Base-by-base conservation (phyloP, 139 green algal genomes). In the Diplosphaera chodatii region DNA sequence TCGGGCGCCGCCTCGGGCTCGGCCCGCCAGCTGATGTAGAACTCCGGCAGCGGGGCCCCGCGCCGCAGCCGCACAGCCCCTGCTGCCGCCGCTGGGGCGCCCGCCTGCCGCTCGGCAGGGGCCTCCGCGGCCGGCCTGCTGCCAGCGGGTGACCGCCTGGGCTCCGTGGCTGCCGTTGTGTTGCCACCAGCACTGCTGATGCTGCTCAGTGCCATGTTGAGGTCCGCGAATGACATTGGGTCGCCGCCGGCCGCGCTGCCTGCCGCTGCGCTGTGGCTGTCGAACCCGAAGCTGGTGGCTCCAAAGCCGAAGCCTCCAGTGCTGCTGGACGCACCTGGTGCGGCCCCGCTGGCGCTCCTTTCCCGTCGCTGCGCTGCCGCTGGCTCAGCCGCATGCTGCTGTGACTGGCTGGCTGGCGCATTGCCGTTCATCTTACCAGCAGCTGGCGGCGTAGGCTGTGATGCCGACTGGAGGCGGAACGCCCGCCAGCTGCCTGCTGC, bases 211-310 rank as follows among this genome's bases (percentile, higher is more conserved):
- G 77, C 82, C 0, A 75, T 73, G 25, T 83, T 76, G 0, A 91
- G 74, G 25, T 84, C 83, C 23, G 29, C 63, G 68, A 91, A 91
- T 27, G 84, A 78, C 30, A 90, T 80, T 4, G 73, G 48, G 48
- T 59, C 74, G 28, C 31, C 40, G 23, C 30, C 62, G 13, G 69
- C 40, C 29, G 56, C 37, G 37, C 37, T 10, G 37, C 10, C 37
- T 10, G 8, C 37, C 10, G 31, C 15, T 25, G 23, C 41, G 30
- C 64, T 28, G 20, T 23, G 27, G 32, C 68, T 23, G 71, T 31
- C 37, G 40, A 68, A 62, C 64, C 31, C 56, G 32, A 69, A 40
- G 37, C 56, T 23, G 33, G 31, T 67, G 21, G 1, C 23, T 30
- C 69, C 66, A 18, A 59, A 59, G 10, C 3, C 48, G 48, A 59